Conservation (phyloP, 768 basidiomycete genomes). For the Boletus fagicola region DNA sequence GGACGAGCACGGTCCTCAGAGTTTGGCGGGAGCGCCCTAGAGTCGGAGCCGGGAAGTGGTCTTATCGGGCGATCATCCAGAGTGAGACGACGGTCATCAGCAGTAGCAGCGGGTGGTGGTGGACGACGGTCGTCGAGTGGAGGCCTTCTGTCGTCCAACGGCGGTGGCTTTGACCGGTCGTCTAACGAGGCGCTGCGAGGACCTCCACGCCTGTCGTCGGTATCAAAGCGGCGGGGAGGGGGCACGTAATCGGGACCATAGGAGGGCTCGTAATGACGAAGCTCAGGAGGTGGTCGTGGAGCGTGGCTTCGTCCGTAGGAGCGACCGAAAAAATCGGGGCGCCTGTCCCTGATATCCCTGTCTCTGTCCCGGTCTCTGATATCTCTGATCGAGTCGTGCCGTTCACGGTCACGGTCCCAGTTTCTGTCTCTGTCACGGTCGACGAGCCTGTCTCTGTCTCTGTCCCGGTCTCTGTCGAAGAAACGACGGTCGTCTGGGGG, state of each 20-base stretch:
- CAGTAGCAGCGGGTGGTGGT: conserved; percentile 1
- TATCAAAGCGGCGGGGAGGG: conserved; percentile 35
- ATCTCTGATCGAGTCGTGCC: conserved; percentile 19
- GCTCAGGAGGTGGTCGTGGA: conserved; percentile 45
- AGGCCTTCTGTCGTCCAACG: conserved; percentile 33
- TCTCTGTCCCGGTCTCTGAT: conserved; percentile 34
- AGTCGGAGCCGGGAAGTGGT: conserved; percentile 24
- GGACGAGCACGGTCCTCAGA: conserved; percentile 24
- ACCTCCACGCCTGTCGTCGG: conserved; percentile 29
- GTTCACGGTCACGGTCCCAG: conserved; percentile 38
- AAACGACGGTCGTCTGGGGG: conserved; percentile 31
- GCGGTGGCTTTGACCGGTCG: conserved; percentile 26
- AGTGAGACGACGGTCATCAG: conserved; percentile 4
- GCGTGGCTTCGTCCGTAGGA: conserved; percentile 40
- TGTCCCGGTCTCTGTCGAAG: conserved; percentile 35
- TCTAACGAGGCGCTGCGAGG: conserved; percentile 21
- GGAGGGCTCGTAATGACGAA: conserved; percentile 48
- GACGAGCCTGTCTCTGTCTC: conserved; percentile 32
- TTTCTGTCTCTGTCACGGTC: conserved; percentile 36
- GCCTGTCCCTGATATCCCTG: conserved; percentile 34
- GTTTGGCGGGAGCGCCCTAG: conserved; percentile 11
- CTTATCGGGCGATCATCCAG: conserved; percentile 36
- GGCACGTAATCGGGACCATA: conserved; percentile 36
- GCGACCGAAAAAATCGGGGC: conserved; percentile 38
- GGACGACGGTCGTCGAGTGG: conserved; percentile 30